Evolutionary conservation across 164 flowering plant species (phyloP).

Genomic region (Nymphaea colorata): DNA sequence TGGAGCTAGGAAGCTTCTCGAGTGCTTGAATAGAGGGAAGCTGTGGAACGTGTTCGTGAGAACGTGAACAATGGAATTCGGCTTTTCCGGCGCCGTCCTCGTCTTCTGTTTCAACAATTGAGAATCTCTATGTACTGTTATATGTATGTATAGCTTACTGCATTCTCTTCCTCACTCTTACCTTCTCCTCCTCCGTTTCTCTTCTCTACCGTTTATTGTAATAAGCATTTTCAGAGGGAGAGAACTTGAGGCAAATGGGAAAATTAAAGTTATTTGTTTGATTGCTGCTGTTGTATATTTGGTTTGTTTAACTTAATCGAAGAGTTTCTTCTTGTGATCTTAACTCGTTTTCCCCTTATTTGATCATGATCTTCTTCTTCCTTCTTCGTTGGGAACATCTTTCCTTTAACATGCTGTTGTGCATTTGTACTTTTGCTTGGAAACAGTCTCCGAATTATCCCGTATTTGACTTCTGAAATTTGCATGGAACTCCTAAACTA

Average conservation of each 20-base stretch:
- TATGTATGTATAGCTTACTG: slow-evolving; percentile 28
- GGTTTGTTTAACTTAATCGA: not conserved
- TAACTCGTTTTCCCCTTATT: not conserved
- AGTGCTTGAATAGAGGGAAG: slow-evolving; percentile 49
- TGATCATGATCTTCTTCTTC: too few relatives aligned
- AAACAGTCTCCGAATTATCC: not conserved
- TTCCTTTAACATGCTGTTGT: too few relatives aligned
- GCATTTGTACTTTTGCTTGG: not conserved
- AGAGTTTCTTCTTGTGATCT: not conserved
- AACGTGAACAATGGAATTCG: slow-evolving; percentile 18
- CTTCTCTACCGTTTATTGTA: slow-evolving; percentile 9
- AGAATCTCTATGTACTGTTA: not conserved
- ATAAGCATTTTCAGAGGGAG: slow-evolving; percentile 1
- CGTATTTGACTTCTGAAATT: not conserved
- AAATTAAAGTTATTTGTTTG: not conserved
- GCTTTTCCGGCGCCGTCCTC: not conserved
- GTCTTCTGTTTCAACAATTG: not conserved
- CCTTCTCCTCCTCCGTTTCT: slow-evolving; percentile 7
- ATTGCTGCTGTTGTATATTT: not conserved
- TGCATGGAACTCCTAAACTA: too few relatives aligned
- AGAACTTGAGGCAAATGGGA: slow-evolving; percentile 1
- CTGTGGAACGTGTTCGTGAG: slow-evolving; percentile 73
- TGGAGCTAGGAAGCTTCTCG: slow-evolving; percentile 73
- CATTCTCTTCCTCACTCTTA: not conserved
- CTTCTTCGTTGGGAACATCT: too few relatives aligned